Base-by-base conservation (phyloP, 768 basidiomycete genomes). In the Hericium coralloides region DNA sequence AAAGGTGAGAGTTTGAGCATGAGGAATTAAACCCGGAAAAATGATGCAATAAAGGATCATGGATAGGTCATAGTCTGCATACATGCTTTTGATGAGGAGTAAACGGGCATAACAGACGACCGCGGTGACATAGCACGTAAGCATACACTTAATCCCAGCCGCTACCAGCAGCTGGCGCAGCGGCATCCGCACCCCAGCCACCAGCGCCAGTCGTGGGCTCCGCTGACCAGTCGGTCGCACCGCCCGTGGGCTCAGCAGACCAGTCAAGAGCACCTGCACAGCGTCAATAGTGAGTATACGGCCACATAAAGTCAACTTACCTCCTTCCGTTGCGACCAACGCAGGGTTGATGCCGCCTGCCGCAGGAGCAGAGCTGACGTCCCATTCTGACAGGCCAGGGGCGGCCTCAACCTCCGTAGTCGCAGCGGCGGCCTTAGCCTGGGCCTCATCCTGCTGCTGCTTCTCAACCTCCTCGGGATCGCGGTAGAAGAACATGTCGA, bases 401-500 rank as follows among this genome's bases (percentile, higher is more conserved):
- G 81, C 87, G 47, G 68, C 72, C 57, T 73, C 78, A 52, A 69
- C 71, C 55, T 77, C 79, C 61, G 79, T 83, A 52, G 81, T 82
- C 60, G 82, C 79, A 62, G 82, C 78, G 52, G 73, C 72, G 53
- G 76, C 74, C 75, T 94, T 94, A 65, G 90, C 90, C 61, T 87
- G 84, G 25, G 91, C 90, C 71, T 92, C 92, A 70, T 93, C 95
- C 68, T 90, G 86, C 70, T 93, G 91, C 76, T 98, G 95, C 76
- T 89, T 92, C 84, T 98, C 95, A 65, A 98, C 90, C 75, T 99
- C 97, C 72, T 99, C 95, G 60, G 95, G 94, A 76, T 98, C 95
- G 68, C 95, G 91, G 84, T 98, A 98, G 87, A 98, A 94, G 88
- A 95, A 95, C 87, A 95, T 89, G 74, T 95, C 95, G 63, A 95